phyloP scores from a whole-genome alignment of 805 yeast species.

The Candida nanaspora region DNA sequence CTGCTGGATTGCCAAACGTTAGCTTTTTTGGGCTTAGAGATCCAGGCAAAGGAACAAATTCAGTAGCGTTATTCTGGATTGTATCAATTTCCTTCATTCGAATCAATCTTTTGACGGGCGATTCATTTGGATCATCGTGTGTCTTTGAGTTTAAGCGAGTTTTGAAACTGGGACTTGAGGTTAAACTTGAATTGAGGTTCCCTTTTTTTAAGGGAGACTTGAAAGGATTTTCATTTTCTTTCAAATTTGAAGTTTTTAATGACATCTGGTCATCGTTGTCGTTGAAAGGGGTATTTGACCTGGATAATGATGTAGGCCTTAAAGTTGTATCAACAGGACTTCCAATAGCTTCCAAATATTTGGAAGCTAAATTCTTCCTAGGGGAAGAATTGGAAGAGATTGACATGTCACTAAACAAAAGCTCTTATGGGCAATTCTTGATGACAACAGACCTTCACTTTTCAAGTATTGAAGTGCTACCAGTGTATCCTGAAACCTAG shows the following conservation, averaged over 20 bases:
- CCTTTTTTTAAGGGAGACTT: slow-evolving; percentile 4
- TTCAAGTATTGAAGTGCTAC: too few species aligned
- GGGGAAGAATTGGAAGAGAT: slow-evolving; percentile 8
- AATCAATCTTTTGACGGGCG: slow-evolving; percentile 27
- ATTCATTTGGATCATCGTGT: slow-evolving; percentile 2
- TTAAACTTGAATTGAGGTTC: neutral
- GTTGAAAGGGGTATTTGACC: neutral
- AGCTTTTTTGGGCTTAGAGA: neutral
- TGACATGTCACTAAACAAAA: slow-evolving; percentile 7
- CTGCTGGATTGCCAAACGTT: neutral
- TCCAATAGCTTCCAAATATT: slow-evolving; percentile 23
- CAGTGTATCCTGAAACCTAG: too few species aligned
- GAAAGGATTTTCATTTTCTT: slow-evolving; percentile 20
- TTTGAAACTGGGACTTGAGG: neutral
- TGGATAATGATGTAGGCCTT: slow-evolving; percentile 8
- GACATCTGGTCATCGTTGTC: neutral
- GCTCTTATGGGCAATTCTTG: too few species aligned
- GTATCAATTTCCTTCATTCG: slow-evolving; percentile 26
- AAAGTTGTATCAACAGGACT: slow-evolving; percentile 16
- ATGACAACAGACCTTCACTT: too few species aligned
- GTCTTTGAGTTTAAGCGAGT: neutral
- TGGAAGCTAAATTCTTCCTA: slow-evolving; percentile 21
- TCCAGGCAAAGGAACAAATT: slow-evolving; percentile 18
- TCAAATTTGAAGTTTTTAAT: slow-evolving; percentile 6
- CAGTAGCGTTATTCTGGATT: slow-evolving; percentile 16